Evolutionary conservation across 106 monocot species (phyloP), one percentile per base, ranked within the genome.

Genomic region (Dendrobium nobile): DNA sequence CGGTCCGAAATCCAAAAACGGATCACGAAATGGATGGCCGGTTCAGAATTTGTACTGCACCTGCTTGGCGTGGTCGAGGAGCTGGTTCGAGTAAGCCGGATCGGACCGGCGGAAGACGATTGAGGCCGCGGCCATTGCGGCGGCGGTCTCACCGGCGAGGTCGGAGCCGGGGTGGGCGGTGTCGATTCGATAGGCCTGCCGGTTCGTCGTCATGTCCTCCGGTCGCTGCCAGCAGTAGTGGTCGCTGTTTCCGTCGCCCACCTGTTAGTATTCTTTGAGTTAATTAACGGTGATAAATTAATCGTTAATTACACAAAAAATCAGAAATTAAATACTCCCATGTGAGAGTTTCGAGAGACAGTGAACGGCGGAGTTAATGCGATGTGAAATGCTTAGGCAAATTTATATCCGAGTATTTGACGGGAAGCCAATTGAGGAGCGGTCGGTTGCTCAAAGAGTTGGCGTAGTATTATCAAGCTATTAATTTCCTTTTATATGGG

Each of bases 161-260:
- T 98, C 98, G 4, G 98, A 98, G 0, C 98, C 98, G 0, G 98
- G 98, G 54, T 93, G 81, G 76, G 83, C 67, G 9, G 77, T 45
- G 61, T 98, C 98, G 54, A 98, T 86, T 42, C 89, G 88, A 73
- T 98, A 98, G 0, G 98, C 95, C 16, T 81, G 84, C 9, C 98
- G 92, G 79, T 77, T 86, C 2, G 98, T 98, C 8, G 95, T 98
- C 98, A 98, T 98, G 82, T 98, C 98, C 84, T 98, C 98, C 61
- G 98, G 98, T 81, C 98, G 68, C 77, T 95, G 95, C 98, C 98
- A 98, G 79, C 98, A 98, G 80, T 84, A 82, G 81, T 98, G 98
- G 48, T 95, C 98, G 0, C 89, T 88, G 84, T 89, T 87, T 5
- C 98, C 98, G 27, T 98, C 95, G 0, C 95, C 95, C 2, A 98